Base-by-base conservation (phyloP, 306 rosid species). In the Cucumis cinereus region DNA sequence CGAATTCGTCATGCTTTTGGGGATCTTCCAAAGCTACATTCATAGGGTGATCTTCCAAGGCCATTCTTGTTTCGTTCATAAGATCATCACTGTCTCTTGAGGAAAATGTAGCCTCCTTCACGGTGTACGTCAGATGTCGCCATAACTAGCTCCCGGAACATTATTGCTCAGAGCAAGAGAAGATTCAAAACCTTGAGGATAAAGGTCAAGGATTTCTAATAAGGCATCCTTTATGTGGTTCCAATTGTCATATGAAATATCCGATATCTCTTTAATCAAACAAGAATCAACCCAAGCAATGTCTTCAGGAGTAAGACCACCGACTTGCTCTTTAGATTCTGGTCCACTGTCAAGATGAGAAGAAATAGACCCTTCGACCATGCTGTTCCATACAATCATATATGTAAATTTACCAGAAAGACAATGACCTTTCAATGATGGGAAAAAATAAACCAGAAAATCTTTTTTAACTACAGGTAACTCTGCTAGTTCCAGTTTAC, bases 291-390 rank as follows among this genome's bases (percentile, higher is more conserved):
- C 78, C 78, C 78, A 75, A 57, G 78, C 78, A 56, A 75, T 75
- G 13, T 75, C 78, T 75, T 75, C 78, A 55, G 69, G 54, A 57
- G 53, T 57, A 75, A 38, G 78, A 75, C 20, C 35, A 53, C 55
- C 77, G 43, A 49, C 59, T 49, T 9, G 75, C 41, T 71, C 58
- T 4, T 45, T 49, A 49, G 75, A 71, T 71, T 71, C 80, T 30
- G 35, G 35, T 30, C 35, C 35, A 30, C 4, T 30, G 35, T 30
- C 35, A 3, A 30, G 35, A 30, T 30, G 35, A 30, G 35, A 30
- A 30, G 5, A 30, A 30, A 30, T 30, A 30, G 35, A 30, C 35
- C 35, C 35, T 92, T 90, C 71, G 86, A 83, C 97, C 98, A 93
- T 53, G 96, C 94, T 8, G 94, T n/a, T n/a, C n/a, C n/a, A n/a